Percentiles rank a stretch among this genome's conserved stretches.
These are phyloP conservation scores for Thymus mandschuricus DNA, from an alignment of 257 asterid species.

Conservation along the genomic window DNA sequence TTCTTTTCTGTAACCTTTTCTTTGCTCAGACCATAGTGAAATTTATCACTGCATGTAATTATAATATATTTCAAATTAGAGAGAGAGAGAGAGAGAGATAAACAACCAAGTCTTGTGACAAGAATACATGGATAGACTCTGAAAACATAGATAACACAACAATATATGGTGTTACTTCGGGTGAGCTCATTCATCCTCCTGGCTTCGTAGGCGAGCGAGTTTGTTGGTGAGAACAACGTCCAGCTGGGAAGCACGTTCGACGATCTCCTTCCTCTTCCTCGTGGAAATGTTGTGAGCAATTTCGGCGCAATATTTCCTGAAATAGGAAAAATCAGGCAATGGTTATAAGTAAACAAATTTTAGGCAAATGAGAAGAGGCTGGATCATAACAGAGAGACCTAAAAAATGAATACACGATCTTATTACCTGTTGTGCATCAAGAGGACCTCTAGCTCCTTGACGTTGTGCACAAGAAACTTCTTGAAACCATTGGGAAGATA, in stretches of 20 bases:
- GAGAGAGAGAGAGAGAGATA: too few species aligned
- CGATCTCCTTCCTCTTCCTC: constrained; percentile 65
- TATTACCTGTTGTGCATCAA: constrained; percentile 77
- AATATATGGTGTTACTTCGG: constrained; percentile 4
- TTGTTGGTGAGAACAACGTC: constrained; percentile 72
- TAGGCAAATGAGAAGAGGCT: not conserved
- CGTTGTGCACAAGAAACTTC: constrained; percentile 70
- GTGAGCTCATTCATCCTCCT: constrained; percentile 64
- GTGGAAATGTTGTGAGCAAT: constrained; percentile 70
- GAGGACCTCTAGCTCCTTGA: constrained; percentile 60
- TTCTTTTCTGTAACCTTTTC: too few species aligned
- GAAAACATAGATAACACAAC: constrained; percentile 2
- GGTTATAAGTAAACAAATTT: not conserved
- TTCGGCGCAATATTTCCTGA: constrained; percentile 69
- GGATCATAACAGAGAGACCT: too few species aligned
- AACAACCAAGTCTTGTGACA: not conserved
- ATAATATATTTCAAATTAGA: too few species aligned
- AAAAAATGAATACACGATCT: not conserved
- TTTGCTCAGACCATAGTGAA: too few species aligned
- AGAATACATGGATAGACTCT: not conserved
- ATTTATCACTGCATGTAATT: too few species aligned
- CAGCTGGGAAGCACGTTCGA: constrained; percentile 63
- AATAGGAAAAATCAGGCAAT: not conserved
- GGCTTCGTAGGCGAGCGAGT: constrained; percentile 74
- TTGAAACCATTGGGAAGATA: constrained; percentile 69